phyloP scores from a whole-genome alignment of 805 yeast species.

The Pichia kluyveri region DNA sequence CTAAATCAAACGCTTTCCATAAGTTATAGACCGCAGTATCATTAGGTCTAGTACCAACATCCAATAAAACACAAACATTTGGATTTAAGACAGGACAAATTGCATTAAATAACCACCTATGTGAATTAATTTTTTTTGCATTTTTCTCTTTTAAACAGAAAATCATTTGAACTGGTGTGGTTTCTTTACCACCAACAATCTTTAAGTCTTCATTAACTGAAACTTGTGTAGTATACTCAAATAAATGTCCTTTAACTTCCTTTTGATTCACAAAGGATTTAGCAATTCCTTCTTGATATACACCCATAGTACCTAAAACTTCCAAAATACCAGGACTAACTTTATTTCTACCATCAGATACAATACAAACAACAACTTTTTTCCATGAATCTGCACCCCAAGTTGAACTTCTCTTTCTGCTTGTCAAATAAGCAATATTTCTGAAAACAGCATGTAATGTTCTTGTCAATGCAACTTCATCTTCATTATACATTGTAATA shows the following conservation, averaged over 20 bases:
- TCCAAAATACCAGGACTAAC: conserved; percentile 79
- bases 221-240: conserved; percentile 93
- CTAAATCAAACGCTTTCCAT: conserved; percentile 96
- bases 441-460: conserved; percentile 93
- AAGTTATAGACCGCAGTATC: conserved; percentile 79
- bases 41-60: conserved; percentile 98
- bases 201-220: conserved; percentile 84
- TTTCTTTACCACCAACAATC: conserved; percentile 84
- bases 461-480: conserved; percentile 79
- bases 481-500: conserved; percentile 96
- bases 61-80: conserved; percentile 78
- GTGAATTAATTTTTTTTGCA: conserved; percentile 91
- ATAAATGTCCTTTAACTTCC: conserved; percentile 86
- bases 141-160: conserved; percentile 91
- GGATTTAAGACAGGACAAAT: conserved; percentile 90
- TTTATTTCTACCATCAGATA: conserved; percentile 91
- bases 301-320: conserved; percentile 87
- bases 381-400: conserved; percentile 99
- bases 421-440: conserved; percentile 80
- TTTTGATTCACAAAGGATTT: conserved; percentile 88
- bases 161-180: conserved; percentile 89
- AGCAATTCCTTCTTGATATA: conserved; percentile 96
- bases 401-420: conserved; percentile 68
- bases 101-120: conserved; percentile 95
- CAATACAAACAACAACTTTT: conserved; percentile 83